phyloP scores from a whole-genome alignment of 495 filamentous ascomycete genomes.

The Penicillium lagena region DNA sequence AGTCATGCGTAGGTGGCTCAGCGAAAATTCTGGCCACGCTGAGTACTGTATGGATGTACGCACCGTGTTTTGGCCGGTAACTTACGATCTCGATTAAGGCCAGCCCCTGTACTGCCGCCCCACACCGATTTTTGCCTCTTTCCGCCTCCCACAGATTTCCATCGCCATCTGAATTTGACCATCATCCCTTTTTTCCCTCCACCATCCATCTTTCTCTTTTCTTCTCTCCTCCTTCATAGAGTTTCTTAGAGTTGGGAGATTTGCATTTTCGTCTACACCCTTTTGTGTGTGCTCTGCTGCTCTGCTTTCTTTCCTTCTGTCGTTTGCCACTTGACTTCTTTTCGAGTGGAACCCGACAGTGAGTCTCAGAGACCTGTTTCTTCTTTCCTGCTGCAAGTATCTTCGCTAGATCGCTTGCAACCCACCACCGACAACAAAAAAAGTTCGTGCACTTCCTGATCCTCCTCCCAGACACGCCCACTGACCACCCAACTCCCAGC shows the following conservation, averaged over 20 bases:
- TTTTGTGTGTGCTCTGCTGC: slow-evolving; percentile 3
- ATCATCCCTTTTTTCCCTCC: slow-evolving; percentile 22
- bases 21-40: too few species aligned
- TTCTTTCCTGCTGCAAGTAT: slow-evolving; percentile 21
- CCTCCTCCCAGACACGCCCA: not conserved
- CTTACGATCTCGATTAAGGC: too few species aligned
- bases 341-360: slow-evolving; percentile 7
- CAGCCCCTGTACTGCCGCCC: too few species aligned
- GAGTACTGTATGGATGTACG: not conserved
- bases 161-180: slow-evolving; percentile 10
- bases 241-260: slow-evolving; percentile 32
- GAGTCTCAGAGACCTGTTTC: slow-evolving; percentile 6
- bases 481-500: too few species aligned
- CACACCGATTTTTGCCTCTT: slow-evolving; percentile 18
- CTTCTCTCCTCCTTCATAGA: slow-evolving; percentile 33
- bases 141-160: slow-evolving; percentile 15
- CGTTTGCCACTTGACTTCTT: slow-evolving; percentile 15
- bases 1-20: too few species aligned
- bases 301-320: slow-evolving; percentile 18
- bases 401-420: slow-evolving; percentile 12
- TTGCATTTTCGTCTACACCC: slow-evolving; percentile 24
- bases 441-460: slow-evolving; percentile 4
- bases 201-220: slow-evolving; percentile 13
- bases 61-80: too few species aligned
- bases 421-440: slow-evolving; percentile 12